Evolutionary conservation across 2,329 filamentous ascomycete species (phyloP).

Genomic region (Phaeoacremonium minimum): DNA sequence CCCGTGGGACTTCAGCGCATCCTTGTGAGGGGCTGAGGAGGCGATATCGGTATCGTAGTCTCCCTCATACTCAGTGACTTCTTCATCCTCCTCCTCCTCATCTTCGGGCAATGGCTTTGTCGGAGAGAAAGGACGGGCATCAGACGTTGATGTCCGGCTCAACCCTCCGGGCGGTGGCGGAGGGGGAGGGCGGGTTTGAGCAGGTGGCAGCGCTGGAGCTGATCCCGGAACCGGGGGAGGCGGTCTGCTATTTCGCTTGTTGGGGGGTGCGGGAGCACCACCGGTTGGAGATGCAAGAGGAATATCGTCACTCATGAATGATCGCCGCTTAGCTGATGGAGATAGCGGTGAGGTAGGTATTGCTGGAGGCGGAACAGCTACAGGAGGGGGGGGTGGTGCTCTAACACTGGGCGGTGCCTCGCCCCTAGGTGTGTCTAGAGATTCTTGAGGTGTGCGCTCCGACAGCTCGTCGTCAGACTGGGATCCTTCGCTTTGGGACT

Average conservation of each 20-base stretch:
- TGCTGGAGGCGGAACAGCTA: conserved; percentile 35
- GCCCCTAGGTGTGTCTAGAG: conserved; percentile 32
- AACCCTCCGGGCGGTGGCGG: conserved; percentile 57
- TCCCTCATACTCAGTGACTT: conserved; percentile 91
- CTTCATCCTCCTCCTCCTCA: conserved; percentile 69
- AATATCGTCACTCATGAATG: conserved; percentile 27
- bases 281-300: conserved; percentile 30
- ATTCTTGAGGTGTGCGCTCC: conserved; percentile 38
- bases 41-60: conserved; percentile 98
- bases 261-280: conserved; percentile 27
- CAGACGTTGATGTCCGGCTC: conserved; percentile 56
- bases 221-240: conserved; percentile 58
- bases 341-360: conserved; percentile 29
- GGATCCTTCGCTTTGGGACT: conserved; percentile 72
- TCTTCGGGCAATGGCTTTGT: conserved; percentile 35
- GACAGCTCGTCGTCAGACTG: conserved; percentile 88
- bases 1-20: conserved; percentile 79
- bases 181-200: conserved; percentile 59
- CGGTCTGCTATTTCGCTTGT: conserved; percentile 51
- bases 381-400: conserved; percentile 40
- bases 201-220: conserved; percentile 38
- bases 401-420: conserved; percentile 30
- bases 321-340: conserved; percentile 27
- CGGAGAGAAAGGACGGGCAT: conserved; percentile 41
- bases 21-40: conserved; percentile 89